Base-by-base conservation (phyloP, 257 asterid genomes). In the Ajuga chamaepitys region DNA sequence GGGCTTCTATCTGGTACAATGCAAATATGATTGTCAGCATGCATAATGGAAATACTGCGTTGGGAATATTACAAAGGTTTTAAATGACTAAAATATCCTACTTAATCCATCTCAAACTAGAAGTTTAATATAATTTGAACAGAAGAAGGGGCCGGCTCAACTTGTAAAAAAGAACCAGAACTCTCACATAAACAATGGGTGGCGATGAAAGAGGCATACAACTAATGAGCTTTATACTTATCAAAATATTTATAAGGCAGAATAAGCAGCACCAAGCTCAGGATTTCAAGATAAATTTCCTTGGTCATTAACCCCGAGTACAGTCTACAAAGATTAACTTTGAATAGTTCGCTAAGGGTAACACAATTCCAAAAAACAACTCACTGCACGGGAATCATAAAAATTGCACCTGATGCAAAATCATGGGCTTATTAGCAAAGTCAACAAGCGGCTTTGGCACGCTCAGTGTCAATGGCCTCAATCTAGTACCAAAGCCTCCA, bases 361-460 rank as follows among this genome's bases (percentile, higher is more conserved):
- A 62, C 63, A 53, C 30, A 54, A 35, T 67, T 30, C 18, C 32
- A 37, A 20, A 35, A 45, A 59, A 25, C 55, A 46, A 64, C n/a
- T 58, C 62, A 56, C 10, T 50, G 47, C 70, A 75, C 21, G 28
- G 22, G 4, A 54, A 38, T 9, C n/a, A n/a, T 20, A 41, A 47
- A 73, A 48, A 44, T 22, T 42, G 26, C 81, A 92, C 98, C 98
- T 92, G 98, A 83, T 92, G 98, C 88, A 92, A 75, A 77, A 92
- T 92, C 98, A 92, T 92, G 72, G 98, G 98, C 79, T 92, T 92
- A 85, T 92, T 92, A 63, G 96, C 97, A 72, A 92, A 92, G 10
- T 92, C 98, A 57, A 92, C 98, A 10, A 92, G 95, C 2, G 98
- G 98, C 81, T 92, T 92, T 32, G 97, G 98, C 69, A 89, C 81